Conservation (phyloP, 805 yeast genomes). For the Wickerhamiella sergipiensis region DNA sequence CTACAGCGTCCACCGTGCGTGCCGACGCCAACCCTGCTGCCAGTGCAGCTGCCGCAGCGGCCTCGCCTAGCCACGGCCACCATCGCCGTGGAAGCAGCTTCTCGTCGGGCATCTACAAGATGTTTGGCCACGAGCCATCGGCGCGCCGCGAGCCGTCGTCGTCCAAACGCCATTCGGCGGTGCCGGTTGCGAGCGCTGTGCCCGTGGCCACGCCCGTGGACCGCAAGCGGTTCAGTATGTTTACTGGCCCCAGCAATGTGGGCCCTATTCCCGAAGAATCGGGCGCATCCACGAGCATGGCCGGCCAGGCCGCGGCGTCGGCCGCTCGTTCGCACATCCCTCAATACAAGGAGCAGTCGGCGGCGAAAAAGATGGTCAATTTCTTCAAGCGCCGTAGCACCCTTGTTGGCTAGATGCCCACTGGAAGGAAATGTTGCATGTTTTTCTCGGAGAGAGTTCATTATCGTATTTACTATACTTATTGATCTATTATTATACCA, state of each 20-base stretch:
- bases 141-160: neutral
- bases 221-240: constrained; percentile 15
- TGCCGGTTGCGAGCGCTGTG: constrained; percentile 3
- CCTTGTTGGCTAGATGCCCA: constrained; percentile 11
- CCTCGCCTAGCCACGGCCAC: neutral
- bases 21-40: neutral
- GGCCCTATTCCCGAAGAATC: neutral
- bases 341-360: constrained; percentile 5
- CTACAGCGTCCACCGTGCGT: neutral
- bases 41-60: neutral
- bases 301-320: neutral
- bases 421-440: constrained; percentile 5
- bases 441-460: neutral
- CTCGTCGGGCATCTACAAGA: neutral
- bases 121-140: neutral
- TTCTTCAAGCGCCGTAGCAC: constrained; percentile 27
- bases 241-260: neutral
- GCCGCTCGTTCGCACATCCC: neutral
- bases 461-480: neutral
- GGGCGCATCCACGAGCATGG: neutral
- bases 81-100: neutral
- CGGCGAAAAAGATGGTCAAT: constrained; percentile 25
- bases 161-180: constrained; percentile 11
- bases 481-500: neutral
- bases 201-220: constrained; percentile 1